These are phyloP conservation scores for Oligophagozyma castellii DNA, from an alignment of 1,139 yeast species.

Conservation along the genomic window DNA sequence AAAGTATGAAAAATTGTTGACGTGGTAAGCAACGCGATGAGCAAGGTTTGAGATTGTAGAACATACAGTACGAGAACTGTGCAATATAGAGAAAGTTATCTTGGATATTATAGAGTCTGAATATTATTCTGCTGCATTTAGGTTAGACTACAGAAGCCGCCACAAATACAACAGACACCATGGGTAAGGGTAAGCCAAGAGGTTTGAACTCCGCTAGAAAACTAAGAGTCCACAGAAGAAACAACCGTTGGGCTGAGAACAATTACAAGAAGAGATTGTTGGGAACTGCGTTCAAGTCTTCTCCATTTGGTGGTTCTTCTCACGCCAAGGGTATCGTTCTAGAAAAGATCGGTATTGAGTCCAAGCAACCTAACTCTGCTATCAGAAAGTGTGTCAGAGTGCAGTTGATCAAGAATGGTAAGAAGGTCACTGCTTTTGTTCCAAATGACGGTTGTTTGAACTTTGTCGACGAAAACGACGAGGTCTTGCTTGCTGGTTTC, in stretches of 20 bases:
- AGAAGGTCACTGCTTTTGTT: conserved; percentile 99
- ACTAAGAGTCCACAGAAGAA: conserved; percentile 99
- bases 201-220: conserved; percentile 99
- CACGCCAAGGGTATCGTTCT: conserved; percentile 99
- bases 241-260: conserved; percentile 99
- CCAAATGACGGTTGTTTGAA: conserved; percentile 99
- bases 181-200: conserved; percentile 33
- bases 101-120: too few species aligned
- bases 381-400: conserved; percentile 99
- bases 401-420: conserved; percentile 99
- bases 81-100: too few species aligned
- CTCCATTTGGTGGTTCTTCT: conserved; percentile 99
- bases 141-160: too few species aligned
- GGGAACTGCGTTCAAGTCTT: conserved; percentile 99
- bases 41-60: too few species aligned
- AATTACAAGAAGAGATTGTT: conserved; percentile 96
- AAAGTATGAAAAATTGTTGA: too few species aligned
- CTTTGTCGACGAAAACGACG: conserved; percentile 99
- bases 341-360: conserved; percentile 99
- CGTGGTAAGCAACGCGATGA: too few species aligned
- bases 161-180: conserved; percentile 18
- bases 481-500: conserved; percentile 98
- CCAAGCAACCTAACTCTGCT: conserved; percentile 99
- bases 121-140: too few species aligned
- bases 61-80: too few species aligned